Base-by-base conservation (phyloP, 164 flowering plant genomes). In the Cinnamomum micranthum region DNA sequence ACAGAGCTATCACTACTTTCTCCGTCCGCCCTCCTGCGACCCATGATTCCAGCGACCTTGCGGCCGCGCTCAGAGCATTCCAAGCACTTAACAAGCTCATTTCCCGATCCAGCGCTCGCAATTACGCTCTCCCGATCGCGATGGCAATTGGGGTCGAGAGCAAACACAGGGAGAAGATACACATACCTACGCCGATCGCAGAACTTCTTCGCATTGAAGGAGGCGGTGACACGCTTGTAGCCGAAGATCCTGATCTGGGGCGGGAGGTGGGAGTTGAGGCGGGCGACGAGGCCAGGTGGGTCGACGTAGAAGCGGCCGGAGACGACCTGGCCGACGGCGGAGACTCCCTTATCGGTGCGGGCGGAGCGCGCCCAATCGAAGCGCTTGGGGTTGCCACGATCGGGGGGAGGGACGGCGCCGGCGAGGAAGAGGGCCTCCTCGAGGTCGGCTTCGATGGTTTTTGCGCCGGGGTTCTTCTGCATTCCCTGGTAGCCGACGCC, bases 391-490 rank as follows among this genome's bases (percentile, higher is more conserved):
- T 65, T 59, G 20, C 90, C 89, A 6, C 92, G 87, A 73, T 95
- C 95, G 17, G 74, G 72, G 65, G 92, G 95, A 2, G 99, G 91
- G 6, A 95, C 86, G 23, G 90, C 98, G 14, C 91, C 95, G 79
- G 97, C 62, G 33, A 72, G 85, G 74, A 76, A 92, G 27, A 95
- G 90, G 64, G 98, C 98, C 80, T 93, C 95, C 76, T 95, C 97
- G 71, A 95, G 93, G 73, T 95, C 99, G 64, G 85, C 91, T 81
- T 95, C 99, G 76, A 95, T 95, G 76, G 99, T 95, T 79, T 91
- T 95, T 67, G 99, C 99, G 7, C 98, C 99, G 1, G 97, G 98
- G 73, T 95, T 95, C 24, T 90, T 93, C 60, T 95, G 98, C 99
- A 95, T 95, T 0, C 99, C 98, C 78, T 94, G 98, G 74, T 95